Evolutionary conservation across 1,284 basidiomycete species (phyloP), one percentile per base, ranked within the genome.

Genomic region (Tremellales sp.): DNA sequence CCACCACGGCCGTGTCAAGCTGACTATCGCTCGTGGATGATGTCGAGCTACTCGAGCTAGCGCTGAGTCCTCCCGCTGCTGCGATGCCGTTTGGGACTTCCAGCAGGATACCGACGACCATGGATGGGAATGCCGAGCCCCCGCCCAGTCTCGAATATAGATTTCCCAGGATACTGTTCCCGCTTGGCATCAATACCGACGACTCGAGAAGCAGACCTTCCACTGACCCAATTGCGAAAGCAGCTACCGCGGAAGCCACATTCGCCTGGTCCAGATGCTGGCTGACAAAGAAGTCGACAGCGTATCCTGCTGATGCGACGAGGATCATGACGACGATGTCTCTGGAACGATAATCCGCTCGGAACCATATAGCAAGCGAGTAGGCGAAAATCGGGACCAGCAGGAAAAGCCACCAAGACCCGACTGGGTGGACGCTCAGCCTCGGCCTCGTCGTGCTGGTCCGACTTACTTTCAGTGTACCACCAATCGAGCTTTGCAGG

Each of bases 61-160:
- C 36, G 28, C 50, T 54, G 21, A 60, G 41, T 40, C 57, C 56
- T 34, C 58, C 61, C 14, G 61, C 61, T 4, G 61, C 61, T 3
- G 61, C 61, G 28, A 63, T 60, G 3, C 55, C 55, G 32, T 63
- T 63, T 10, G 61, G 61, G 12, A 63, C 61, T 7, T 48, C 36
- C 9, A 63, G 43, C 3, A 63, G 49, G 16, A 63, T 60, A 24
- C 61, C 61, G 9, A 57, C 57, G 2, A 63, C 60, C 60, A 58
- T 58, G 9, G 53, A 53, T 3, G 54, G 56, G 44, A 63, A 60
- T 13, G 56, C 56, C 22, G 56, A 58, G 18, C 61, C 61, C n/a
- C 59, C 51, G 3, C 51, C 57, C 2, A 63, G 28, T 18, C 61
- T 51, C 3, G 58, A 61, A 38, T 63, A 63, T 1, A 57, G 53